Evolutionary conservation across 2,329 filamentous ascomycete genomes (phyloP), one percentile per base, ranked within the genome.

Genomic region (Ampelomyces quisqualis): DNA sequence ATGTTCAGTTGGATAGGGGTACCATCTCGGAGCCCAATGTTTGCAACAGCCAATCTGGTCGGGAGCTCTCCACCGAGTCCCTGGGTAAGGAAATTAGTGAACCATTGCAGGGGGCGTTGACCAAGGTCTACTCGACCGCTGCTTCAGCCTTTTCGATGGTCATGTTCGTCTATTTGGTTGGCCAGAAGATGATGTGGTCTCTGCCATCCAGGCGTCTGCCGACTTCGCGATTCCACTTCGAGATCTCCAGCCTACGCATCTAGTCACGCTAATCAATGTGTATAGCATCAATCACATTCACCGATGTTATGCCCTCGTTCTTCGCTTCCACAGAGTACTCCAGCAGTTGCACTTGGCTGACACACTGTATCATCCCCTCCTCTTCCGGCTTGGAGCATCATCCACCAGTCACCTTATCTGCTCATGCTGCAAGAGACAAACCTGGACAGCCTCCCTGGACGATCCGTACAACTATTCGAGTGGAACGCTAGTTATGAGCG

Each of bases 351-450:
- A 43, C 59, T 60, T 62, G 57, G 60, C 56, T 64, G 56, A 61
- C 60, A 62, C 61, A 47, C 47, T 49, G 38, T 61, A 46, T 55
- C 57, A 51, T 55, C 59, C 38, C 58, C 45, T 57, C 57, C 35
- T 47, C 45, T 43, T 49, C 53, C 43, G 54, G 55, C 45, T 57
- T 43, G 54, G 65, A 55, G 51, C 64, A 65, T 67, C 58, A 52
- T 59, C 55, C 53, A 51, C 71, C 71, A 75, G 72, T 75, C 70
- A 74, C 68, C 70, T 73, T 74, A 73, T 73, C 72, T 62, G 48
- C 53, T 47, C 47, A 51, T 57, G 53, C 67, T 73, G 71, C 70
- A 71, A 58, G 59, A 52, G 51, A 55, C 57, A 47, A 53, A 59
- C 50, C 51, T 53, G 55, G 61, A 52, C 40, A 60, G 53, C 51